Evolutionary conservation across 2,329 filamentous ascomycete species (phyloP).

Genomic region (Monosporascus sp.): DNA sequence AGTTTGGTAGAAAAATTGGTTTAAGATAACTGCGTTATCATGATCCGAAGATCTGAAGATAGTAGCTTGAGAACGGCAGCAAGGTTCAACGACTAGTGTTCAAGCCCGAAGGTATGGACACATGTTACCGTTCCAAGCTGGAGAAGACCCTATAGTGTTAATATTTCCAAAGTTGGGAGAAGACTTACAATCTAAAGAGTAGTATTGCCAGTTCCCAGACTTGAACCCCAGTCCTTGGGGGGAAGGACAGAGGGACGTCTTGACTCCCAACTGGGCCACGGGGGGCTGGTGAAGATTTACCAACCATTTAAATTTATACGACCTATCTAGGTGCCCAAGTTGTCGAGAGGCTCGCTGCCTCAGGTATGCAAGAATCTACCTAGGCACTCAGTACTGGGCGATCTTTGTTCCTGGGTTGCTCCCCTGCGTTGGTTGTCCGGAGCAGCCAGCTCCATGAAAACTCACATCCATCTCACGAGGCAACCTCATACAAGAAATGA

Average conservation of each 20-base stretch:
- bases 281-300: neutral
- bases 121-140: neutral
- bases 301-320: neutral
- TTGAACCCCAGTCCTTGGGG: neutral
- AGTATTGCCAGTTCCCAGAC: neutral
- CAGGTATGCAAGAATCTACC: neutral
- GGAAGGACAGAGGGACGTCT: neutral
- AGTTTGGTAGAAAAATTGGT: neutral
- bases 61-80: neutral
- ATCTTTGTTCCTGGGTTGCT: too few species aligned
- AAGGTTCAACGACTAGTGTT: neutral
- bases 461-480: too few species aligned
- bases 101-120: neutral
- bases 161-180: neutral
- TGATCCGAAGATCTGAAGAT: neutral
- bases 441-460: too few species aligned
- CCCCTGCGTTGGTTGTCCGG: too few species aligned
- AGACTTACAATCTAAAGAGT: too few species aligned
- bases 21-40: neutral
- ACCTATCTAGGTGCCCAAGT: neutral
- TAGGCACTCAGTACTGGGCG: neutral
- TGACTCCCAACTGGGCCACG: neutral
- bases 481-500: too few species aligned
- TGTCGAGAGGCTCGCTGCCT: neutral
- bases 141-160: neutral